Evolutionary conservation across 1,139 yeast species (phyloP), one percentile per base, ranked within the genome.

Genomic region (Saccharomyces hybrid): DNA sequence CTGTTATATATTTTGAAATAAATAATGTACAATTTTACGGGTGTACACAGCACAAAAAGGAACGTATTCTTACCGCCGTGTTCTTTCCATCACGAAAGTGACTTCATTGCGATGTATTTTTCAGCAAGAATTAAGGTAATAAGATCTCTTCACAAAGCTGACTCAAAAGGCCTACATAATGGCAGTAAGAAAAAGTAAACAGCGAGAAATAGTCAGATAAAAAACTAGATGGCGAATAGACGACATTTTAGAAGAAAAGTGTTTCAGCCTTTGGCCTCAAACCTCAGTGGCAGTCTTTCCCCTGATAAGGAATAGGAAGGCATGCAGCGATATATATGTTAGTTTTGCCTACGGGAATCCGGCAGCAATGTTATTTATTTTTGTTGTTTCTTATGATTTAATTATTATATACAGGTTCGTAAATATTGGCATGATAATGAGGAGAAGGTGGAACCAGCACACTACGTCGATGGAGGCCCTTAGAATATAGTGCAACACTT

Each of bases 221-320:
- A 26, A 26, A 6, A 26, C 8, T 26, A 26, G 27, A 26, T 26
- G 27, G 8, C 27, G 27, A 26, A 26, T 26, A 26, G 27, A 26
- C 27, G 27, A 26, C 27, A 26, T 26, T 26, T 26, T 26, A 7
- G 8, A 29, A 29, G 32, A 5, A 29, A 29, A 29, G 32, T 5
- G 13, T 9, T 73, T 2, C 69, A 70, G 25, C 68, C 66, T 9
- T 70, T 82, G 23, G n/a, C n/a, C n/a, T 29, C 13, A 29, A 34
- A 16, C 42, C 16, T 34, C 23, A 11, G 25, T 19, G 23, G 23
- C 11, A 3, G 25, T 16, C 23, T 38, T 3, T 38, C 9, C 13
- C 9, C 16, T 5, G 16, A 23, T 13, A 16, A 38, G 13, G 9
- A 11, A 38, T 16, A 16, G 13, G 13, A 38, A 38, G 42, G 11